These are phyloP conservation scores for Saxispiralis lemnorum DNA, from an alignment of 495 filamentous ascomycete genomes.

Conservation along the genomic window DNA sequence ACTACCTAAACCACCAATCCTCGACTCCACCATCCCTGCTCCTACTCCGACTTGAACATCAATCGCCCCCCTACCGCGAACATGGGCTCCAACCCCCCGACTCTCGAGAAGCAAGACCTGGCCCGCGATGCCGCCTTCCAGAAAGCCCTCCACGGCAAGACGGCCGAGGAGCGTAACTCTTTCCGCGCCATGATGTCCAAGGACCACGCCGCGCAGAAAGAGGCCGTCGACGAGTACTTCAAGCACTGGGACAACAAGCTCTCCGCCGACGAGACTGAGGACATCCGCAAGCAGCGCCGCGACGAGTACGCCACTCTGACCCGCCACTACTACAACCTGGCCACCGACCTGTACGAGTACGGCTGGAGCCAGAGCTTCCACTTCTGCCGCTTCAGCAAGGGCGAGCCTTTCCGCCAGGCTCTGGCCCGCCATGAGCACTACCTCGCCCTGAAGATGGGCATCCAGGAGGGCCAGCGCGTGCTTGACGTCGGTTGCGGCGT, in stretches of 20 bases:
- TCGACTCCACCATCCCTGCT: background rate
- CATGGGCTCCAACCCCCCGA: conserved; percentile 39
- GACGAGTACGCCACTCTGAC: conserved; percentile 91
- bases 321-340: conserved; percentile 96
- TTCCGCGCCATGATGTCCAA: conserved; percentile 75
- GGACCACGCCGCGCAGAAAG: conserved; percentile 62
- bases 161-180: conserved; percentile 50
- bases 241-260: conserved; percentile 98
- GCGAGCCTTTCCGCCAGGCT: conserved; percentile 78
- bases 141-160: conserved; percentile 78
- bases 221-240: conserved; percentile 94
- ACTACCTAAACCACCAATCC: background rate
- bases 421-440: conserved; percentile 98
- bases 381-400: conserved; percentile 87
- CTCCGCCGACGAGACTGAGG: conserved; percentile 65
- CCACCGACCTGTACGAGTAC: conserved; percentile 93
- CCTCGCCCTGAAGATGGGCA: conserved; percentile 75
- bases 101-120: conserved; percentile 74
- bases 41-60: background rate
- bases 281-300: conserved; percentile 61
- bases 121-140: conserved; percentile 84
- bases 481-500: conserved; percentile 96
- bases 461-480: conserved; percentile 73
- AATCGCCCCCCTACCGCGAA: conserved; percentile 2
- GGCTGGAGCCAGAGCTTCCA: conserved; percentile 93